Evolutionary conservation across 495 filamentous ascomycete genomes (phyloP).

Genomic region (Penicillium argentinense): DNA sequence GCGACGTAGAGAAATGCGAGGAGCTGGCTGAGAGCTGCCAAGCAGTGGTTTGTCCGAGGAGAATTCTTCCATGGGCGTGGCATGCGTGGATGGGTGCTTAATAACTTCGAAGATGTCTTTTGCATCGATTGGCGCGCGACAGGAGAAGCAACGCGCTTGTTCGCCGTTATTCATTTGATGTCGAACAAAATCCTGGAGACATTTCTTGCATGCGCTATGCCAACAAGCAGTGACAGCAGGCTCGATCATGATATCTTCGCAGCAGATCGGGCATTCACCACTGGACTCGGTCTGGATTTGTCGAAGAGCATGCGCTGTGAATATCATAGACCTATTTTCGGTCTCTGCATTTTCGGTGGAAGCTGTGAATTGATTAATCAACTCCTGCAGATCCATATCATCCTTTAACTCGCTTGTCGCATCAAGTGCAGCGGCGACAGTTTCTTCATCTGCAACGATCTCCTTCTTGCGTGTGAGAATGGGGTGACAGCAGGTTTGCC

Average conservation of each 20-base stretch:
- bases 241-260: constrained; percentile 91
- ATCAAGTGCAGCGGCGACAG: constrained; percentile 77
- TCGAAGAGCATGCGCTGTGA: constrained; percentile 80
- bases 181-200: constrained; percentile 80
- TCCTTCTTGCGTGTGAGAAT: constrained; percentile 80
- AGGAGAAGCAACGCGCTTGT: constrained; percentile 81
- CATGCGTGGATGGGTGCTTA: constrained; percentile 42
- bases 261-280: constrained; percentile 91
- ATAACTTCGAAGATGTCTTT: constrained; percentile 92
- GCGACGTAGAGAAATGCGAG: constrained; percentile 77
- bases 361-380: constrained; percentile 80
- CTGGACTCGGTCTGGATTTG: constrained; percentile 88
- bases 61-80: constrained; percentile 30
- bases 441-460: constrained; percentile 84
- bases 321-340: constrained; percentile 49
- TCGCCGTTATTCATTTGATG: constrained; percentile 78
- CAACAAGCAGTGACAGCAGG: constrained; percentile 94
- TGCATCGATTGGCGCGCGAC: constrained; percentile 76
- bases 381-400: constrained; percentile 89
- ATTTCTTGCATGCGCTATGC: constrained; percentile 95
- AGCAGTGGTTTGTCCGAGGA: constrained; percentile 34
- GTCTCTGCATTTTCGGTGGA: constrained; percentile 59
- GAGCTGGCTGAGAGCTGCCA: constrained; percentile 34
- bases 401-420: constrained; percentile 78
- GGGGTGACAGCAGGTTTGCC: constrained; percentile 94